phyloP scores from a whole-genome alignment of 768 basidiomycete genomes.

The Xanthoconium stramineum region DNA sequence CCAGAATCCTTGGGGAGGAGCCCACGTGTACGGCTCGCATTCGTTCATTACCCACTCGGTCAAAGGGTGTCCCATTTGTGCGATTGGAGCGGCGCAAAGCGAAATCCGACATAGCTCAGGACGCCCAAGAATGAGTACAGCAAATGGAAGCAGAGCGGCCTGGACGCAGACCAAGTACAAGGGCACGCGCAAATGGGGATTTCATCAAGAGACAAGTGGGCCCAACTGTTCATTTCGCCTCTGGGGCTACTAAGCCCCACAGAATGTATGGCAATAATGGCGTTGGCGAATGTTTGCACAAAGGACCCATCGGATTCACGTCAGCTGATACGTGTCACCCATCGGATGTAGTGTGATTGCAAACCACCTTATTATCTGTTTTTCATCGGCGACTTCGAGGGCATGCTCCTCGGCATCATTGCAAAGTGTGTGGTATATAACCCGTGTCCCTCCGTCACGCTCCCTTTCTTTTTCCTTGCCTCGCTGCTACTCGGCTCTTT shows the following conservation, averaged over 20 bases:
- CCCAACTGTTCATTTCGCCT: constrained; percentile 6
- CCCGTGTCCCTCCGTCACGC: too few species aligned
- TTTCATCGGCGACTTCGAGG: too few species aligned
- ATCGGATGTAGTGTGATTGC: too few species aligned
- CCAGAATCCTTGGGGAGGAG: not conserved
- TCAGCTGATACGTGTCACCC: too few species aligned
- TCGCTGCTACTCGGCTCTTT: too few species aligned
- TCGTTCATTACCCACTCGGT: not conserved
- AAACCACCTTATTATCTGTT: too few species aligned
- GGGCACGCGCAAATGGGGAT: not conserved
- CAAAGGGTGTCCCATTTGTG: not conserved
- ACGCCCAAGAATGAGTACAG: not conserved
- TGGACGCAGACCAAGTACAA: not conserved
- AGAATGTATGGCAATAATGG: too few species aligned
- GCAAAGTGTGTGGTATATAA: constrained; percentile 6
- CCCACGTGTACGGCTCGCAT: not conserved
- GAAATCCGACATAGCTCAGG: too few species aligned
- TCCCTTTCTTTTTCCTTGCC: not conserved
- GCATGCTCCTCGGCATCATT: too few species aligned
- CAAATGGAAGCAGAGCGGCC: constrained; percentile 3
- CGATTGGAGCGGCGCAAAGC: constrained; percentile 1
- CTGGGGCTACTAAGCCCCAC: not conserved
- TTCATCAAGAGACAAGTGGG: too few species aligned
- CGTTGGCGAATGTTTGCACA: too few species aligned
- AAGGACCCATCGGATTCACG: too few species aligned